Evolutionary conservation across 495 filamentous ascomycete genomes (phyloP).

Genomic region (Neurospora tetraspora): DNA sequence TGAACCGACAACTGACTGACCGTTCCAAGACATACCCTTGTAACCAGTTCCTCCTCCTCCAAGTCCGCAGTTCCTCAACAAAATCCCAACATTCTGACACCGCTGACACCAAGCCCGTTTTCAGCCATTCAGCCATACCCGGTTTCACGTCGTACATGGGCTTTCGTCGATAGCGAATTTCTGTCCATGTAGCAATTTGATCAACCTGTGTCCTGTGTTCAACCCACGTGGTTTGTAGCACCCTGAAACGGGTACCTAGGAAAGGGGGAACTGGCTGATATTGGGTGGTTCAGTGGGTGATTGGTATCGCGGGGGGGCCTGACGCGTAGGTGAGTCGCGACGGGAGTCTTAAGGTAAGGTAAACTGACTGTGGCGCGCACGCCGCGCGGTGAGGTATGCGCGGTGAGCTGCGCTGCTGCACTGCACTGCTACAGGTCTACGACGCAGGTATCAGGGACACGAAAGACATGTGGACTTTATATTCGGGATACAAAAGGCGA

Average conservation of each 20-base stretch:
- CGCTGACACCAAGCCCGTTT: background rate
- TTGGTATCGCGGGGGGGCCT: background rate
- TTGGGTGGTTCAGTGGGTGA: background rate
- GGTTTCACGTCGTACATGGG: background rate
- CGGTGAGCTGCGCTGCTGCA: background rate
- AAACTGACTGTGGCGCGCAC: background rate
- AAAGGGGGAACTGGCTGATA: background rate
- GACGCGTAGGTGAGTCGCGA: background rate
- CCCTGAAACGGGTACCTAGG: background rate
- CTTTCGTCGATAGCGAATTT: background rate
- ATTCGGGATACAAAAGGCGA: no score
- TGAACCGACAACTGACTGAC: background rate
- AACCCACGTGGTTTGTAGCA: background rate
- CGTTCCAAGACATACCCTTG: background rate
- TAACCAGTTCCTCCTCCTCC: background rate
- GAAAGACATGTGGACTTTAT: no score
- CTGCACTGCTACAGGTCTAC: no score
- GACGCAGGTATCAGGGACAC: no score
- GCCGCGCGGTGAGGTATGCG: background rate
- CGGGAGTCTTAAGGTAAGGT: background rate
- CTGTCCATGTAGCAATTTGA: background rate
- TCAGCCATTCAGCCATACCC: background rate
- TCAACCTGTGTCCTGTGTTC: background rate
- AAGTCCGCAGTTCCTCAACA: background rate
- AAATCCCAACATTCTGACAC: background rate